phyloP scores from a whole-genome alignment of 164 flowering plant genomes.

The Hamamelis virginiana region DNA sequence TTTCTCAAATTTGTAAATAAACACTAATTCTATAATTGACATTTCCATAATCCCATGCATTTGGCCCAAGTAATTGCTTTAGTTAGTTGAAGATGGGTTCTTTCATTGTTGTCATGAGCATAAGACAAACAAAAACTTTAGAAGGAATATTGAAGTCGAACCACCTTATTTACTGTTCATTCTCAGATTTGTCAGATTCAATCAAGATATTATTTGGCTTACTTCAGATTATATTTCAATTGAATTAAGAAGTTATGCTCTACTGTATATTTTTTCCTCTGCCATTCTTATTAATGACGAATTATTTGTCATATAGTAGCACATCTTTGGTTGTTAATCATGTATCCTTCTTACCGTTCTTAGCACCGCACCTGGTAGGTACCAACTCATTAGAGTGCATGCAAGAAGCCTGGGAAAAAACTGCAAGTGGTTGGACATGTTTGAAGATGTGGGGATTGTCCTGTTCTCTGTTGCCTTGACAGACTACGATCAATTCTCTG shows the following conservation, averaged over 20 bases:
- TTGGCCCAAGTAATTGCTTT: no score
- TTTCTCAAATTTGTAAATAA: no score
- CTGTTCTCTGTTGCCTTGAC: slow-evolving; percentile 36
- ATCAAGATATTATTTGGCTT: no score
- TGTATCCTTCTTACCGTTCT: neutral
- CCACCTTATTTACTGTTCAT: no score
- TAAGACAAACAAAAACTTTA: no score
- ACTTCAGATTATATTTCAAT: neutral
- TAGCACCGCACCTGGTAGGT: slow-evolving; percentile 26
- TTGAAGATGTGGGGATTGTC: slow-evolving; percentile 33
- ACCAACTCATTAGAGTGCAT: slow-evolving; percentile 41
- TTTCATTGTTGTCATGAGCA: no score
- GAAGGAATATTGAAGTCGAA: no score
- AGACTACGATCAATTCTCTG: slow-evolving; percentile 26
- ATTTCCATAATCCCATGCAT: no score
- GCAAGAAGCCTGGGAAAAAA: slow-evolving; percentile 37
- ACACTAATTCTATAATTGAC: no score
- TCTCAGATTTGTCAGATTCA: no score
- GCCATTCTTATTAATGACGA: neutral
- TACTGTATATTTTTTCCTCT: neutral
- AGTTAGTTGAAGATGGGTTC: no score
- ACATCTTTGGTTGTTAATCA: neutral
- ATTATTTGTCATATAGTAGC: neutral
- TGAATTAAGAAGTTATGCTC: neutral
- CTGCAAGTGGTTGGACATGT: slow-evolving; percentile 46